These are phyloP conservation scores for Annulohypoxylon moriforme DNA, from an alignment of 495 filamentous ascomycete genomes.

Conservation along the genomic window DNA sequence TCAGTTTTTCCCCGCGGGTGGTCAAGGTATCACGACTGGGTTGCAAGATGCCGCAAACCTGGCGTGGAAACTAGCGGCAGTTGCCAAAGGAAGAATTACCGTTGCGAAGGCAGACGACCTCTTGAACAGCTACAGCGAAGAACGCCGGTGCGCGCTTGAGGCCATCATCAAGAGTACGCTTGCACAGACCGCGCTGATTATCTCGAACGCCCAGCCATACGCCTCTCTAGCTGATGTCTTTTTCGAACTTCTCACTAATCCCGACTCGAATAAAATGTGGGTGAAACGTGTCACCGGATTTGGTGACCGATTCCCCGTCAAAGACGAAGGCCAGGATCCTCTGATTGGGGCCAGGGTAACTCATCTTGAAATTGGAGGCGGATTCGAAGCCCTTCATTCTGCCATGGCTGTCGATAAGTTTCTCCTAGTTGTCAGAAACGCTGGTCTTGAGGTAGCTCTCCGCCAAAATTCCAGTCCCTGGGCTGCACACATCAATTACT, in stretches of 20 bases:
- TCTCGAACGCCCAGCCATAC: neutral
- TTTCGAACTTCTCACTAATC: neutral
- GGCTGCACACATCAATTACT: neutral
- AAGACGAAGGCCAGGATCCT: neutral
- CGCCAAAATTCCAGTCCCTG: neutral
- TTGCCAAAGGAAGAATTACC: neutral
- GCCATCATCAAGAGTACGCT: neutral
- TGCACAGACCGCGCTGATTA: neutral
- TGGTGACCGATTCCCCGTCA: neutral
- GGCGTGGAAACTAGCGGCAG: neutral
- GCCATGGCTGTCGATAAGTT: neutral
- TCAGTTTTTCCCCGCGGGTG: neutral
- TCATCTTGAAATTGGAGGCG: neutral
- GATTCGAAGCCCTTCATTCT: neutral
- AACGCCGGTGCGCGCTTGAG: neutral
- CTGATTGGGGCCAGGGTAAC: conserved; percentile 1
- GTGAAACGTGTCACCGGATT: conserved; percentile 4
- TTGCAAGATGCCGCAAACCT: neutral
- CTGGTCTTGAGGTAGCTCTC: neutral
- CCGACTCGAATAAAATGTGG: neutral
- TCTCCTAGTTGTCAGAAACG: neutral
- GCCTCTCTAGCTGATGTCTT: neutral
- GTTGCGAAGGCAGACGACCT: neutral
- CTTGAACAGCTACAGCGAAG: neutral
- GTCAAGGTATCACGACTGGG: neutral